phyloP scores from a whole-genome alignment of 441 rosid species.

The Eruca vesicaria region DNA sequence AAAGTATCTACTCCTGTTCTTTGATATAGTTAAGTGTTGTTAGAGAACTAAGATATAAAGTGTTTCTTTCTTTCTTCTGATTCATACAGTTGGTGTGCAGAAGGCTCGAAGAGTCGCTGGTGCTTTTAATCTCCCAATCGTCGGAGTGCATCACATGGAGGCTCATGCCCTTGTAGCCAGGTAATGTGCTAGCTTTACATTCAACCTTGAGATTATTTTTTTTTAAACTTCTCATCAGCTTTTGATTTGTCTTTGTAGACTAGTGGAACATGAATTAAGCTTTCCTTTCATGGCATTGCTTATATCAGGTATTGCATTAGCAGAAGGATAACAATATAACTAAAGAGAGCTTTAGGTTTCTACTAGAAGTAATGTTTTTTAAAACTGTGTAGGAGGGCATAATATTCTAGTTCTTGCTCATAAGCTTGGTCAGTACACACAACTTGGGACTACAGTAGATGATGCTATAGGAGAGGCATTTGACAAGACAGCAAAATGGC shows the following conservation, averaged over 20 bases:
- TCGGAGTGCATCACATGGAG: slow-evolving; percentile 96
- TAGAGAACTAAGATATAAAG: background rate
- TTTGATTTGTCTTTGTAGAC: slow-evolving; percentile 39
- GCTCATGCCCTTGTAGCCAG: slow-evolving; percentile 97
- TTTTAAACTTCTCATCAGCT: background rate
- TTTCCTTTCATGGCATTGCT: slow-evolving; percentile 96
- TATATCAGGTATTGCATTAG: slow-evolving; percentile 65
- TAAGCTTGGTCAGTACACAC: slow-evolving; percentile 86
- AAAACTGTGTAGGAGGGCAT: slow-evolving; percentile 70
- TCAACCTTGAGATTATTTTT: too few relatives aligned
- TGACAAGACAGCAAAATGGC: slow-evolving; percentile 96
- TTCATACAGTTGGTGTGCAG: slow-evolving; percentile 78
- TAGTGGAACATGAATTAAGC: slow-evolving; percentile 64
- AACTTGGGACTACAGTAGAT: slow-evolving; percentile 91
- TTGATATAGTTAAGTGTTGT: background rate
- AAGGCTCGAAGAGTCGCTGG: slow-evolving; percentile 86
- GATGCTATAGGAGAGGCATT: slow-evolving; percentile 96
- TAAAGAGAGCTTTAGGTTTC: background rate
- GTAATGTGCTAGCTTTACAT: slow-evolving; percentile 33
- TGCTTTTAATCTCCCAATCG: slow-evolving; percentile 61
- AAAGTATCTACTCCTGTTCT: background rate
- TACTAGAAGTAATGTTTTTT: background rate
- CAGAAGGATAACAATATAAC: background rate
- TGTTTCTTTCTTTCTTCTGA: background rate
- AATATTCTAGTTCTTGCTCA: slow-evolving; percentile 82